These are phyloP conservation scores for Claviceps purpurea DNA, from an alignment of 2,329 filamentous ascomycete genomes.

Conservation along the genomic window DNA sequence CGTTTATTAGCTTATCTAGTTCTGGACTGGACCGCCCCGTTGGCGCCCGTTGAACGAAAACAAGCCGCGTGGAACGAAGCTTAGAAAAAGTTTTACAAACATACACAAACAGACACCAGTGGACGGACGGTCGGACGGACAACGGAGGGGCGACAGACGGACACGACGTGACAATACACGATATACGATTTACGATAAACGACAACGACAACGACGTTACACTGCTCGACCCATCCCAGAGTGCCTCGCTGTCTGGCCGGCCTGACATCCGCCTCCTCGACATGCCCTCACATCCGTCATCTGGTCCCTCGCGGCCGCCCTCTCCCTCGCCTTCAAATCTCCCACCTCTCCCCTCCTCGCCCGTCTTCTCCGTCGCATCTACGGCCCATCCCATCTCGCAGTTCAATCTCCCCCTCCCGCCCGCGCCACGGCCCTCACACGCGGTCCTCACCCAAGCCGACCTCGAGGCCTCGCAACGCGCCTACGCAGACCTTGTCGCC, in stretches of 20 bases:
- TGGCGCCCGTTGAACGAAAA: too few species aligned
- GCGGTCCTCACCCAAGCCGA: conserved; percentile 50
- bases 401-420: conserved; percentile 47
- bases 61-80: too few species aligned
- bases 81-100: too few species aligned
- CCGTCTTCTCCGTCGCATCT: conserved; percentile 49
- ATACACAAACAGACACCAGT: too few species aligned
- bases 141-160: too few species aligned
- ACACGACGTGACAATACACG: too few species aligned
- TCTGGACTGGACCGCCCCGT: too few species aligned
- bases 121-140: too few species aligned
- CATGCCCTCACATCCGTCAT: conserved; percentile 2
- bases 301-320: conserved; percentile 22
- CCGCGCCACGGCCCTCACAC: conserved; percentile 42
- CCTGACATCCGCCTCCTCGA: background rate
- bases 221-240: too few species aligned
- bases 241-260: background rate
- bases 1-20: too few species aligned
- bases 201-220: too few species aligned
- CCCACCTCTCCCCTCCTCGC: conserved; percentile 47
- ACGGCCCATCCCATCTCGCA: conserved; percentile 46
- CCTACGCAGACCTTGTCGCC: conserved; percentile 47
- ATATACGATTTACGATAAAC: too few species aligned
- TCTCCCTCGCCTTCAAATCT: conserved; percentile 43
- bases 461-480: conserved; percentile 46